A percentile compares a stretch with the other conserved stretches of the same genome.
Evolutionary conservation across 768 basidiomycete genomes (phyloP).

Genomic region (Naganishia randhawae): DNA sequence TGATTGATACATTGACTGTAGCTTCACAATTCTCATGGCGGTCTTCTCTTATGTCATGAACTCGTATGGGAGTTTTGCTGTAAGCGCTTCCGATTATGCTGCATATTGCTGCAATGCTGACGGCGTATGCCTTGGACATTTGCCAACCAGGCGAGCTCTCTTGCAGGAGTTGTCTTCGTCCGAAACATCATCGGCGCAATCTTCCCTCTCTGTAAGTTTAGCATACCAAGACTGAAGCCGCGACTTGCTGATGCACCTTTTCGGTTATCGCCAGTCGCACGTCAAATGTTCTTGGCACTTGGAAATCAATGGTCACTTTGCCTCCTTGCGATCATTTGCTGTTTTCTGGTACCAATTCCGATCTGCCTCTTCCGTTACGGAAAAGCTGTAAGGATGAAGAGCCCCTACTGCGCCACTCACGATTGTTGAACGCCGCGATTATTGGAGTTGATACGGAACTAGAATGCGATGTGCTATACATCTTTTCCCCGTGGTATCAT

Average conservation of each 20-base stretch:
- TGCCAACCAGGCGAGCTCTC: conserved; percentile 29
- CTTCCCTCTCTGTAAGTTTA: conserved; percentile 38
- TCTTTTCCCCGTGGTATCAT: no score
- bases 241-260: not conserved
- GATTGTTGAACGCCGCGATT: not conserved
- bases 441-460: not conserved
- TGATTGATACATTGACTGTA: not conserved
- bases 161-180: conserved; percentile 37
- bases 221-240: no score
- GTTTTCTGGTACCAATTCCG: conserved; percentile 39
- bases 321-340: conserved; percentile 36
- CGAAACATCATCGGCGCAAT: conserved; percentile 40
- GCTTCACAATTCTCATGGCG: conserved; percentile 38
- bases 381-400: conserved; percentile 32
- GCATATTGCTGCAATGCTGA: not conserved
- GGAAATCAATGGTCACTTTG: conserved; percentile 43
- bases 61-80: conserved; percentile 39
- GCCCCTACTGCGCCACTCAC: conserved; percentile 36
- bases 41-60: conserved; percentile 42
- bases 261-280: conserved; percentile 28
- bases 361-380: conserved; percentile 38
- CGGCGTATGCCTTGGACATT: no score
- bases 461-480: no score
- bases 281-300: conserved; percentile 38
- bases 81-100: not conserved